These are phyloP conservation scores for Phytophthora sojae DNA, from an alignment of 352 stramenopile species.

Conservation along the genomic window DNA sequence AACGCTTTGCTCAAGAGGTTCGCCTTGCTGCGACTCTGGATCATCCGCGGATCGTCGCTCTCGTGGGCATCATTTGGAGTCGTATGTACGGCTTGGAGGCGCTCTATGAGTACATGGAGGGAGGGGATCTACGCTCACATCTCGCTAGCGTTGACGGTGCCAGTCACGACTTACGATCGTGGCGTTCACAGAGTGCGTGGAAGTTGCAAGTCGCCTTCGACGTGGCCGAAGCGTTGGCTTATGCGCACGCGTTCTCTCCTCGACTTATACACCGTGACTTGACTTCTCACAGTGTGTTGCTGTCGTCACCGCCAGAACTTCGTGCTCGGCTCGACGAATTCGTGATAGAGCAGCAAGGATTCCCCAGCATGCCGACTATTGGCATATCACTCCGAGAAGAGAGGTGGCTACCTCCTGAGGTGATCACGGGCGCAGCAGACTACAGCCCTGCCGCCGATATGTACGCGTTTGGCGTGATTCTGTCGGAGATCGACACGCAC, in stretches of 20 bases:
- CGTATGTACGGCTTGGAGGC: slow-evolving; percentile 54
- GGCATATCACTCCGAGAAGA: slow-evolving; percentile 22
- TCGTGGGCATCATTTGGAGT: slow-evolving; percentile 59
- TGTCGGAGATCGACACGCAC: slow-evolving; percentile 67
- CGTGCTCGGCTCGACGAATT: slow-evolving; percentile 59
- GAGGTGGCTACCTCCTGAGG: slow-evolving; percentile 55
- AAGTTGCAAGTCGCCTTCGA: slow-evolving; percentile 58
- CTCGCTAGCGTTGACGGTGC: slow-evolving; percentile 30
- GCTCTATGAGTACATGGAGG: slow-evolving; percentile 74
- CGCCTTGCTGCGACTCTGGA: slow-evolving; percentile 49
- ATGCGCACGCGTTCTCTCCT: slow-evolving; percentile 56
- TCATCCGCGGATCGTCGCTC: slow-evolving; percentile 55
- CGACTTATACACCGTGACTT: slow-evolving; percentile 53
- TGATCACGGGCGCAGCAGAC: slow-evolving; percentile 41
- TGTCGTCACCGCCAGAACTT: slow-evolving; percentile 32
- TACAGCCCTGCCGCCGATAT: slow-evolving; percentile 54
- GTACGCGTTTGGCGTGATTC: slow-evolving; percentile 58
- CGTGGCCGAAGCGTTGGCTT: slow-evolving; percentile 54
- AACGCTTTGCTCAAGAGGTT: slow-evolving; percentile 53
- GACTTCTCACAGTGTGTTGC: slow-evolving; percentile 56
- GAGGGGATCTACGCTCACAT: slow-evolving; percentile 54
- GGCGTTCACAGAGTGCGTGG: slow-evolving; percentile 27
- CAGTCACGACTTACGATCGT: slow-evolving; percentile 16
- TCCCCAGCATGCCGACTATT: slow-evolving; percentile 33
- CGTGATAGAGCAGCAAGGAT: slow-evolving; percentile 32